Evolutionary conservation across 352 stramenopile species (phyloP).

Genomic region (Plasmopara viticola): DNA sequence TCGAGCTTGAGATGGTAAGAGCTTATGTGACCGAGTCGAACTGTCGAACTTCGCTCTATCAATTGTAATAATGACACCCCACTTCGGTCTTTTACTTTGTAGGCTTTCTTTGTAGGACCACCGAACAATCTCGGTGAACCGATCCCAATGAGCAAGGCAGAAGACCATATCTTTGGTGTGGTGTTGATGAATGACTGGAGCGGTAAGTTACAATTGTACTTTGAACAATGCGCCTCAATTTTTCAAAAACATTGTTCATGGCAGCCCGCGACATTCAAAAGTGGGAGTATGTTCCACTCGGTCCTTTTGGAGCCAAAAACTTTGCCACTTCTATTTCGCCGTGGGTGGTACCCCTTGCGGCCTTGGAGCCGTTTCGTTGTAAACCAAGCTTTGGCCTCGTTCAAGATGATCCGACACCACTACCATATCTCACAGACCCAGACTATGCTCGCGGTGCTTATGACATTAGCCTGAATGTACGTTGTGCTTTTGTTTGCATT

Average conservation of each 20-base stretch:
- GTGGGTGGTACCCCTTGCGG: conserved; percentile 94
- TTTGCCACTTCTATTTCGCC: conserved; percentile 95
- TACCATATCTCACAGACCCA: conserved; percentile 92
- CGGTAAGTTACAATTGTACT: conserved; percentile 35
- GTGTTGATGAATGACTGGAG: conserved; percentile 98
- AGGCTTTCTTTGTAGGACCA: conserved; percentile 86
- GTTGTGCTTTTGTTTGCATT: not conserved
- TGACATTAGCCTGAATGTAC: conserved; percentile 83
- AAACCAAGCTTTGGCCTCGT: conserved; percentile 87
- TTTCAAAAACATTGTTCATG: not conserved
- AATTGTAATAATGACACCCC: too few species aligned
- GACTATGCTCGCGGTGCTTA: conserved; percentile 85
- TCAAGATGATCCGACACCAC: conserved; percentile 81
- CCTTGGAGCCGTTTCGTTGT: conserved; percentile 90
- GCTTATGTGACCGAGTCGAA: not conserved
- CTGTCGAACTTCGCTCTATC: too few species aligned
- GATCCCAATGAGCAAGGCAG: conserved; percentile 86
- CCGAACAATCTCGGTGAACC: conserved; percentile 85
- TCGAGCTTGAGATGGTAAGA: conserved; percentile 92
- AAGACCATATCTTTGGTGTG: conserved; percentile 95
- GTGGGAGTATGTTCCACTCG: conserved; percentile 97
- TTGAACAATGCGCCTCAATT: conserved; percentile 1
- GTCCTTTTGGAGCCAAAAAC: conserved; percentile 96
- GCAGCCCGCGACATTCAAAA: conserved; percentile 87
- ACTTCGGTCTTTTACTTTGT: too few species aligned